These are phyloP conservation scores for Pseudocohnilembus persalinus DNA, from an alignment of 169 alveolate genomes.

Conservation along the genomic window DNA sequence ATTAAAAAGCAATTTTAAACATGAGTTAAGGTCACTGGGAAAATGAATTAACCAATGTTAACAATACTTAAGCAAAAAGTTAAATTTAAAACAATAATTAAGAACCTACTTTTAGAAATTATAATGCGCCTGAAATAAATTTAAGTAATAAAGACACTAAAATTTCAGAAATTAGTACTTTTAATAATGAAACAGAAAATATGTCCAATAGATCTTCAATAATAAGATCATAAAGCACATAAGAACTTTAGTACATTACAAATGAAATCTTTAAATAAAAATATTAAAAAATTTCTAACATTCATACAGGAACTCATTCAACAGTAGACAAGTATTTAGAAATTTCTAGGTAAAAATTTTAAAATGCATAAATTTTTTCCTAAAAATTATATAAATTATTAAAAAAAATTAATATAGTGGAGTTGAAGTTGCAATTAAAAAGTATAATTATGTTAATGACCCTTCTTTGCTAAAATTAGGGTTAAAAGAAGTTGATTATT, in stretches of 20 bases:
- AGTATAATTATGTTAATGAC: background rate
- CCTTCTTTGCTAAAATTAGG: background rate
- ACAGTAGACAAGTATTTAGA: background rate
- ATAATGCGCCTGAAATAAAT: no score
- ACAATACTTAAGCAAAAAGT: no score
- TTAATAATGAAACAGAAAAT: background rate
- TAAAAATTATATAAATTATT: no score
- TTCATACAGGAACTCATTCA: background rate
- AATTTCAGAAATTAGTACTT: no score
- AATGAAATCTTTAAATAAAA: background rate
- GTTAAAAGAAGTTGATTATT: background rate
- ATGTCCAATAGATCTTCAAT: background rate
- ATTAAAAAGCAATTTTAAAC: background rate
- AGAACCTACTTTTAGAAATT: background rate
- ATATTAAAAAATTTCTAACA: background rate
- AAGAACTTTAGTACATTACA: background rate
- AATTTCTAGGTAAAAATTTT: background rate
- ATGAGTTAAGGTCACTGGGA: background rate
- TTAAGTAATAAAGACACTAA: background rate
- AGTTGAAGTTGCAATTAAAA: background rate
- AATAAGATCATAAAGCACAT: background rate
- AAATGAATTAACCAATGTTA: background rate
- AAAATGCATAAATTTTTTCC: background rate
- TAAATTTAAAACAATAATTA: no score
- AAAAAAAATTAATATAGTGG: background rate